Base-by-base conservation (phyloP, 768 basidiomycete species). In the Leccinum incarnatum region DNA sequence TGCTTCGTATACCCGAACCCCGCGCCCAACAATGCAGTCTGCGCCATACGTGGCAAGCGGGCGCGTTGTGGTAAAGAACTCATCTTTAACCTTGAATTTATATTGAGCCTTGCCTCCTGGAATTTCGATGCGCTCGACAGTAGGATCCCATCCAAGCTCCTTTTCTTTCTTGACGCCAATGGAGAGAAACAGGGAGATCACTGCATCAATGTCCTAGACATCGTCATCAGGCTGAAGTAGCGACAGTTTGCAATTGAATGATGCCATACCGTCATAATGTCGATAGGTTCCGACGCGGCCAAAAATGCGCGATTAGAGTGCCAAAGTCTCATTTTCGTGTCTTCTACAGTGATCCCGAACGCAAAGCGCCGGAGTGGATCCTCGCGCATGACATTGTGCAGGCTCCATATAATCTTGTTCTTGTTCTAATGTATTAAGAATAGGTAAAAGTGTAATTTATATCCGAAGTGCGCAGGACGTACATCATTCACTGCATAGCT, bases 281-380 rank as follows among this genome's bases (percentile, higher is more conserved):
- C 2, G 17, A 66, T 19, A 0, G 56, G 37, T 5, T 1, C 8
- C 5, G 51, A 58, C 8, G 48, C 42, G 1, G 50, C n/a, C n/a
- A 65, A 45, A 4, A 57, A 46, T 15, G 53, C 40, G 2, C 46
- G 36, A 51, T 51, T 32, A 14, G 5, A 6, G 14, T 42, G 66
- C 74, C 75, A 76, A 19, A 75, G 1, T 21, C 74, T 62, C 64
- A 68, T 7, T 15, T n/a, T 7, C 40, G 8, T 42, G 40, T 42
- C 40, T 3, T 42, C 40, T 2, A n/a, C 5, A 15, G 40, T 42
- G n/a, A 42, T 2, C n/a, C 40, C 40, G 2, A 42, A 42, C 3
- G n/a, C 40, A 42, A 42, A 42, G n/a, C 17, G 17, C 40, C 40
- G 5, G 7, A 15, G 40, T 42, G 40, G 40, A n/a, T 42, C 40